A percentile compares a stretch with the other conserved stretches of the same genome.
phyloP scores from a whole-genome alignment of 148 eudicot genomes.

The Camellia japonica region DNA sequence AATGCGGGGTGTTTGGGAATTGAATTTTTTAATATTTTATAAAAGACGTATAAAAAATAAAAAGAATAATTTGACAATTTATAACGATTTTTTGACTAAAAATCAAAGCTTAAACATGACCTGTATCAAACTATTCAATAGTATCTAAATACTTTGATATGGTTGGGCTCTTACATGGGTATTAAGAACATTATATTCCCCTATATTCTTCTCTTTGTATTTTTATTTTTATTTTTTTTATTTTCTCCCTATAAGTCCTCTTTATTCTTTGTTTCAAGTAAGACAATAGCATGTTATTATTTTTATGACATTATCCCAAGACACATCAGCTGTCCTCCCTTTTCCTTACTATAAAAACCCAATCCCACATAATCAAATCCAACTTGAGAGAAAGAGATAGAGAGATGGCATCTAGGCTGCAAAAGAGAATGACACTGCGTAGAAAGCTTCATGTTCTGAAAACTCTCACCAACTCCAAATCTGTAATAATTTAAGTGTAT shows the following conservation, averaged over 20 bases:
- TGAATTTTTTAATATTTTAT: no score
- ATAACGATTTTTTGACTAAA: no score
- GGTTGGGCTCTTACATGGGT: background rate
- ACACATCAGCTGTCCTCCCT: slow-evolving; percentile 6
- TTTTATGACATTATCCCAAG: slow-evolving; percentile 15
- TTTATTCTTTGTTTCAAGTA: background rate
- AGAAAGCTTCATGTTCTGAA: slow-evolving; percentile 44
- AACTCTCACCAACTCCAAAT: slow-evolving; percentile 43
- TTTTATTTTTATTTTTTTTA: no score
- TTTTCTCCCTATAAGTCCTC: background rate
- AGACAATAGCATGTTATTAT: slow-evolving; percentile 7
- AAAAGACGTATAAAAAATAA: no score
- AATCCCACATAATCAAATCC: background rate
- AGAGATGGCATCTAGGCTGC: slow-evolving; percentile 34
- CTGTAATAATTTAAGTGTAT: slow-evolving; percentile 31
- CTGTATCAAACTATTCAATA: background rate
- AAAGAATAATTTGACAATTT: no score
- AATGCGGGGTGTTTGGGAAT: no score
- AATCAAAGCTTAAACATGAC: no score
- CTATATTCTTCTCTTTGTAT: no score
- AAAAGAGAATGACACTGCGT: slow-evolving; percentile 34
- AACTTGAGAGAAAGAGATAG: slow-evolving; percentile 13
- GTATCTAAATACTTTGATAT: background rate
- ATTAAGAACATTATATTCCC: background rate
- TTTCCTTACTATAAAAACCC: slow-evolving; percentile 23